Percentiles rank a stretch among this genome's conserved stretches.
phyloP scores from a whole-genome alignment of 208 protist genomes.

The Willaertia magna region DNA sequence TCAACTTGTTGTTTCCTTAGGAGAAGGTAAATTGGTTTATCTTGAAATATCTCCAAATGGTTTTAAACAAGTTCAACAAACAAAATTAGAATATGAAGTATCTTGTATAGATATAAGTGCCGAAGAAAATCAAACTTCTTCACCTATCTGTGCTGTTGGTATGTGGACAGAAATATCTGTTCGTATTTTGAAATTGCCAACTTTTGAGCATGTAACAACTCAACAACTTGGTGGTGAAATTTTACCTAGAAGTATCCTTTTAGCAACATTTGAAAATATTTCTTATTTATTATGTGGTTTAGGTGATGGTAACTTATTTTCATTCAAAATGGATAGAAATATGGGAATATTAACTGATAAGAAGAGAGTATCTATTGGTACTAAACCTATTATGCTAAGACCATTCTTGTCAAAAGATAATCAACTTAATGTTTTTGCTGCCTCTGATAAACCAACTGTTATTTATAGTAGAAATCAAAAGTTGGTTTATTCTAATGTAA shows the following conservation, averaged over 20 bases:
- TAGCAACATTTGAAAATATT: background rate
- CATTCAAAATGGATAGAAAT: background rate
- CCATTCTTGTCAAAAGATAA: background rate
- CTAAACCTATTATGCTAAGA: constrained; percentile 5
- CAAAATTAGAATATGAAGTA: constrained; percentile 8
- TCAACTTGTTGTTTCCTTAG: background rate
- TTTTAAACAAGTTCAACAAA: background rate
- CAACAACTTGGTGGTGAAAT: background rate
- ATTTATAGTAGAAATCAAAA: constrained; percentile 20
- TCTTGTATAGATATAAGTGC: constrained; percentile 5
- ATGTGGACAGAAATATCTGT: constrained; percentile 9
- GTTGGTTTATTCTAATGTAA: constrained; percentile 18
- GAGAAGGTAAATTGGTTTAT: background rate
- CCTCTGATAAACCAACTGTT: constrained; percentile 19
- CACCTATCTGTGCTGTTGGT: background rate
- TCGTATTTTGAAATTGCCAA: background rate
- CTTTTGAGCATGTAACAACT: background rate
- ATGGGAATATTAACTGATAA: background rate
- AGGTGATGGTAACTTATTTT: constrained; percentile 2
- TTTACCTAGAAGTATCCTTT: background rate
- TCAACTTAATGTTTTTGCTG: constrained; percentile 12
- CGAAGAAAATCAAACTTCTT: background rate
- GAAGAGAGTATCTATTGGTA: constrained; percentile 2
- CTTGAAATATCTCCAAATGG: background rate
- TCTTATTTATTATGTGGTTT: constrained; percentile 9